A percentile compares a stretch with the other conserved stretches of the same genome.
Conservation (phyloP, 2,329 filamentous ascomycete species). For the Colletotrichum echinochloae region DNA sequence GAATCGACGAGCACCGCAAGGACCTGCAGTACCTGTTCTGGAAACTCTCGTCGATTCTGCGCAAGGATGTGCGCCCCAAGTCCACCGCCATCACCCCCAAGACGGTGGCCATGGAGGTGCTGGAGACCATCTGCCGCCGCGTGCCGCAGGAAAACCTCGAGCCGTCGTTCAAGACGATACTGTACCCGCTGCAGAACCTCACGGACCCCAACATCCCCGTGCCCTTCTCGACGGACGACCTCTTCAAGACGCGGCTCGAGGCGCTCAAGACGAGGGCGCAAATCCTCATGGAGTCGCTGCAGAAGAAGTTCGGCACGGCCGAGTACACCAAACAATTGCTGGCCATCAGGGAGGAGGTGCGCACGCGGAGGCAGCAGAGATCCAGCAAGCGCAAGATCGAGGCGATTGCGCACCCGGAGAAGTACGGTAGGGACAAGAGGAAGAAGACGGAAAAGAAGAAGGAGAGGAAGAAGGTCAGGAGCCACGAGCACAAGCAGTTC, state of each 20-base stretch:
- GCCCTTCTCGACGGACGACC: slow-evolving; percentile 77
- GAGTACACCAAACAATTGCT: slow-evolving; percentile 82
- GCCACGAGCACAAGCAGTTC: slow-evolving; percentile 76
- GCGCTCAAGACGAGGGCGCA: slow-evolving; percentile 77
- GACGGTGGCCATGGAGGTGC: slow-evolving; percentile 78
- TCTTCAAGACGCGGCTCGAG: slow-evolving; percentile 77
- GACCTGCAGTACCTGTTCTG: slow-evolving; percentile 80
- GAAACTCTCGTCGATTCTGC: slow-evolving; percentile 81
- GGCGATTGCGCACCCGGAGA: slow-evolving; percentile 84
- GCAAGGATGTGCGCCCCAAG: slow-evolving; percentile 77
- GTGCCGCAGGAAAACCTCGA: slow-evolving; percentile 68
- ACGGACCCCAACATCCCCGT: slow-evolving; percentile 82
- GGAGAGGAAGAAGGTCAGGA: slow-evolving; percentile 83
- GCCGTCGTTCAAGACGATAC: slow-evolving; percentile 71
- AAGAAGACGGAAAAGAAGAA: slow-evolving; percentile 88
- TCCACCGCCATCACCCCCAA: slow-evolving; percentile 77
- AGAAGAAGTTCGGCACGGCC: slow-evolving; percentile 85
- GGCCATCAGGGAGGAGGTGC: slow-evolving; percentile 79
- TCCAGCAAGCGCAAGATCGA: slow-evolving; percentile 90
- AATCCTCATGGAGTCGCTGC: slow-evolving; percentile 83
- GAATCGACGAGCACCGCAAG: slow-evolving; percentile 46
- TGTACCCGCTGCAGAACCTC: slow-evolving; percentile 79
- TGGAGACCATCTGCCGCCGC: slow-evolving; percentile 76
- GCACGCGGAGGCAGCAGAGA: slow-evolving; percentile 77
- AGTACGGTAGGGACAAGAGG: slow-evolving; percentile 80